phyloP scores from a whole-genome alignment of 495 filamentous ascomycete species.

The Acidiella bohemica region DNA sequence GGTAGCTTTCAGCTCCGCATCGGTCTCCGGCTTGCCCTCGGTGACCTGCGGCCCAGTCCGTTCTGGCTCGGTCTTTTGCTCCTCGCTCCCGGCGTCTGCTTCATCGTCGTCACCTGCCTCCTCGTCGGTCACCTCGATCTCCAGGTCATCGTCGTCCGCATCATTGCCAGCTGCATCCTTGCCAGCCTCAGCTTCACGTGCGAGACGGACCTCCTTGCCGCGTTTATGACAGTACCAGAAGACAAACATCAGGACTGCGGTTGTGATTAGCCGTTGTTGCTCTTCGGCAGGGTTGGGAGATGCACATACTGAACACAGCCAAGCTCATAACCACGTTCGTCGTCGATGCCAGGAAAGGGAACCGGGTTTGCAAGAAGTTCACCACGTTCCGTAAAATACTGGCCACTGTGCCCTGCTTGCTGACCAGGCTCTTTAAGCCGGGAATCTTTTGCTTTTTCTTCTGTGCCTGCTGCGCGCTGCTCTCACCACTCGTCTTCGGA shows the following conservation, averaged over 20 bases:
- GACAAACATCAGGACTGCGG: constrained; percentile 66
- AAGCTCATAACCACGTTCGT: constrained; percentile 80
- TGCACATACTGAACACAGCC: constrained; percentile 60
- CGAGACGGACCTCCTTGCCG: constrained; percentile 69
- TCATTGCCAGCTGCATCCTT: neutral
- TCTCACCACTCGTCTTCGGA: constrained; percentile 16
- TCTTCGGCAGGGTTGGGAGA: neutral
- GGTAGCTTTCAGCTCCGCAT: too few species aligned
- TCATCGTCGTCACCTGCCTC: constrained; percentile 2
- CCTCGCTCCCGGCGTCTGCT: neutral
- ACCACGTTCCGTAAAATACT: constrained; percentile 74
- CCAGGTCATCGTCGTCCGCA: constrained; percentile 6
- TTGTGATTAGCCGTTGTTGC: neutral
- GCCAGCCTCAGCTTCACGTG: constrained; percentile 13
- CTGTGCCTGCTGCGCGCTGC: constrained; percentile 32
- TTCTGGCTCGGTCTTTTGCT: neutral
- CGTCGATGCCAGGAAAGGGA: constrained; percentile 67
- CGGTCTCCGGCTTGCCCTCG: neutral
- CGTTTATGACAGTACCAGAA: constrained; percentile 97
- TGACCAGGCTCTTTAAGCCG: constrained; percentile 64
- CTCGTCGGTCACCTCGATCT: constrained; percentile 10
- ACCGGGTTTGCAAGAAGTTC: constrained; percentile 66
- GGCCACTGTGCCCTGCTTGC: constrained; percentile 70
- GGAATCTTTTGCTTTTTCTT: constrained; percentile 34
- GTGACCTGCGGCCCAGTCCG: neutral